Base-by-base conservation (phyloP, 2,329 filamentous ascomycete genomes). In the Exutisphaerella laricina region DNA sequence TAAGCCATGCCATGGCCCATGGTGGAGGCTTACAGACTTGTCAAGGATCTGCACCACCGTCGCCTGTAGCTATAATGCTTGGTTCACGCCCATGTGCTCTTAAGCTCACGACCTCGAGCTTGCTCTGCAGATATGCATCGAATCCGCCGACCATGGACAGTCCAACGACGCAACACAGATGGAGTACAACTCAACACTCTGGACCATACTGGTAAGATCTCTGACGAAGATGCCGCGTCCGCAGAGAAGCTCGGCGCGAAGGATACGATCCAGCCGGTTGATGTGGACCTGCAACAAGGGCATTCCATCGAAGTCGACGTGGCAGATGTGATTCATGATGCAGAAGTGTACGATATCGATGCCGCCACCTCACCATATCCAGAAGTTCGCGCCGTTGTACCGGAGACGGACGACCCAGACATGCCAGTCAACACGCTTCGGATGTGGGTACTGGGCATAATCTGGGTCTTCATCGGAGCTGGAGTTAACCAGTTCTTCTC, bases 401-500 rank as follows among this genome's bases (percentile, higher is more conserved):
- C 70, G 39, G 82, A 82, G 58, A 78, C 76, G 53, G 80, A 84
- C 58, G 75, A 83, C 39, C 56, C 55, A 53, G 74, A 80, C 34
- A 58, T 82, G 18, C 80, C 80, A 1, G 80, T 78, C 64, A 83
- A 80, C 58, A 84, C 81, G 0, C 66, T 72, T 7, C 62, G 69
- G 18, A 68, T 69, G 41, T 72, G 70, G 70, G 47, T 70, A 6
- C 49, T 72, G 5, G 69, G 69, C 20, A 62, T 70, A 50, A 50
- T 70, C 12, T 71, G 71, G 45, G 66, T 70, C 10, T 67, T 69
- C 0, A 40, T 70, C 13, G 66, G 64, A 2, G 66, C 63, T 16
- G 70, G 66, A 4, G 43, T 63, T 16, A 92, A 92, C 64, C 70
- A 94, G 29, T 92, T 94, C 69, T 94, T 94, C 70, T 89, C 86